Evolutionary conservation across 2,329 filamentous ascomycete genomes (phyloP).

Genomic region (Alternaria triticina): DNA sequence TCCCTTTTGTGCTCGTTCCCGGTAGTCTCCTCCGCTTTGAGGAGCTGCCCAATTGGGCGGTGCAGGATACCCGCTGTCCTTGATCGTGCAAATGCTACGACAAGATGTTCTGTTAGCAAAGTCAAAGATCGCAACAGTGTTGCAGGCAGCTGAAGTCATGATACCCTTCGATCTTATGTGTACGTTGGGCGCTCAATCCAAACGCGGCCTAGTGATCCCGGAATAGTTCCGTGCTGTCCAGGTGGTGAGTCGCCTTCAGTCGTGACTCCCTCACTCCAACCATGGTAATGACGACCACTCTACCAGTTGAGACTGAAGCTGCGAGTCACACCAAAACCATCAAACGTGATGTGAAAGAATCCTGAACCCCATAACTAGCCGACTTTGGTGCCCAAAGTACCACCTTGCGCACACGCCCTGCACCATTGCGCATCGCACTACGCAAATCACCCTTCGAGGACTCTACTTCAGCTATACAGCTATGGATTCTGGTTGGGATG

Average conservation of each 20-base stretch:
- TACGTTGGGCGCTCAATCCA: neutral
- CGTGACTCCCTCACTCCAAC: neutral
- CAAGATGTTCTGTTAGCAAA: neutral
- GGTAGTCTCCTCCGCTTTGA: neutral
- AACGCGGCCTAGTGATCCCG: neutral
- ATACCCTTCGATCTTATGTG: neutral
- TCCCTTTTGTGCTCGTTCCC: neutral
- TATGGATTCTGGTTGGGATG: slow-evolving; percentile 16
- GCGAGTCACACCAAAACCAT: neutral
- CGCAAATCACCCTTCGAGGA: neutral
- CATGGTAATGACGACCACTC: neutral
- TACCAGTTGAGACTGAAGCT: neutral
- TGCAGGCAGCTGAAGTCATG: neutral
- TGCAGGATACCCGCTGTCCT: neutral
- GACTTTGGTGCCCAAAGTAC: neutral
- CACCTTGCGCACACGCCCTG: neutral
- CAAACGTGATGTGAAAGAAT: neutral
- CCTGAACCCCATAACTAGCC: neutral
- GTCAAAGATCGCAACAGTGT: neutral
- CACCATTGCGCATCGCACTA: neutral
- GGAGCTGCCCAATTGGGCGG: neutral
- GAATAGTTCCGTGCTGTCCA: neutral
- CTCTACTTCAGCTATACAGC: neutral
- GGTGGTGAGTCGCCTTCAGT: neutral
- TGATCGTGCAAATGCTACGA: neutral